Evolutionary conservation across 179 eudicot species (phyloP), one percentile per base, ranked within the genome.

Genomic region (Patellifolia procumbens): DNA sequence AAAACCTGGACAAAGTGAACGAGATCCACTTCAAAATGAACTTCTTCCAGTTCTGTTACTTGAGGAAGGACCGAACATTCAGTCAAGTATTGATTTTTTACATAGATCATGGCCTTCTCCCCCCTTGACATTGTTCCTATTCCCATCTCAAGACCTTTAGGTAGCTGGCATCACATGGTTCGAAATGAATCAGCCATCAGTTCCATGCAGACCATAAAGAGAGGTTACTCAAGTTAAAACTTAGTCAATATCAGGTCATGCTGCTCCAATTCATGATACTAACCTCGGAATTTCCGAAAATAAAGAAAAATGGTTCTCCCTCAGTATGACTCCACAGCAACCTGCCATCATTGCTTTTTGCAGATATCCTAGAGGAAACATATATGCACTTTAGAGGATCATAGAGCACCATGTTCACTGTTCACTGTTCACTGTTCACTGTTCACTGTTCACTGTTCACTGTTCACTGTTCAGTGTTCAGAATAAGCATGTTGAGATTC

Each of bases 101-200:
- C 98, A 83, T 88, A 96, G 68, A 96, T 85, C 39, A 90, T 45
- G 45, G 99, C 93, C 83, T 88, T 96, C 83, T 96, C 99, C 80
- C 91, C 92, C 59, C 87, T 87, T 75, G 97, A 74, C 99, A 96
- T 96, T 35, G 96, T 90, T 75, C 96, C 99, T 70, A 96, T 89
- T 77, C 92, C 99, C 96, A 90, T 88, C 87, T 96, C 99, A 79
- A 96, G 92, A 82, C 99, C 99, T 85, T 88, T 82, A 60, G 98
- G 98, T 64, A 95, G 82, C 99, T 96, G 86, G 62, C 67, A 78
- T 11, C 31, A 64, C 59, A 70, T 34, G 60, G 51, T 35, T 68
- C 13, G 31, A 46, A 73, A 70, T 45, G 10, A 62, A 72, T 74
- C 43, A 82, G 75, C 37, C 68, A 64, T 37, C 63, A 61, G 12